Base-by-base conservation (phyloP, 2,329 filamentous ascomycete genomes). In the Nectriaceae sp. region DNA sequence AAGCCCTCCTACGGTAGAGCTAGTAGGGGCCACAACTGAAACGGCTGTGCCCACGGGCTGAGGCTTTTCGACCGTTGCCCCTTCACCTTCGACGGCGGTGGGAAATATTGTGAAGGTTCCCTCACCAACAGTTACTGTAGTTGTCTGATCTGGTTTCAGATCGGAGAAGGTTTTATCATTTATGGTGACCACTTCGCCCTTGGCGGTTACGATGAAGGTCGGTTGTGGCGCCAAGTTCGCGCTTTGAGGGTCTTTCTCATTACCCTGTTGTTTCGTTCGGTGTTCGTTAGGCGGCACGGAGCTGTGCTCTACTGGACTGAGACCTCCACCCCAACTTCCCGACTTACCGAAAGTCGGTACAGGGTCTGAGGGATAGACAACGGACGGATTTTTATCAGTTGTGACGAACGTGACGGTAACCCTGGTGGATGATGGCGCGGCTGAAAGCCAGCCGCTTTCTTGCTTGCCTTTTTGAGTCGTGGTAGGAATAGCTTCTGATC, bases 311-410 rank as follows among this genome's bases (percentile, higher is more conserved):
- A 46, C 40, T 43, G 55, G 24, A 50, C 43, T 10, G 46, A 39
- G 2, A 37, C 38, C 19, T 16, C 18, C 49, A 31, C 10, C 46
- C 46, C 31, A 35, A 43, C 11, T 39, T 39, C 49, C 46, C 6
- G 58, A 53, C 24, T 56, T 51, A 20, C 69, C 70, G 53, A 76
- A 78, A 52, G 64, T 55, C 0, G 75, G 75, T 4, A 68, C 63
- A 4, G 60, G 50, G 15, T 71, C 63, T 3, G 70, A 66, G 1
- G 73, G 59, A 50, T 69, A 67, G 3, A 79, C 70, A 15, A 80
- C 75, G 8, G 74, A 71, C 0, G 79, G 78, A 46, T 81, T 81
- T 59, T 80, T 81, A 59, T 80, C 78, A 3, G 78, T 80, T 2
- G 77, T 80, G 42, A 76, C 60, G 40, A 79, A 74, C 3, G 72